A percentile compares a stretch with the other conserved stretches of the same genome.
These are phyloP conservation scores for Talaromyces wortmannii DNA, from an alignment of 495 filamentous ascomycete genomes.

Conservation along the genomic window DNA sequence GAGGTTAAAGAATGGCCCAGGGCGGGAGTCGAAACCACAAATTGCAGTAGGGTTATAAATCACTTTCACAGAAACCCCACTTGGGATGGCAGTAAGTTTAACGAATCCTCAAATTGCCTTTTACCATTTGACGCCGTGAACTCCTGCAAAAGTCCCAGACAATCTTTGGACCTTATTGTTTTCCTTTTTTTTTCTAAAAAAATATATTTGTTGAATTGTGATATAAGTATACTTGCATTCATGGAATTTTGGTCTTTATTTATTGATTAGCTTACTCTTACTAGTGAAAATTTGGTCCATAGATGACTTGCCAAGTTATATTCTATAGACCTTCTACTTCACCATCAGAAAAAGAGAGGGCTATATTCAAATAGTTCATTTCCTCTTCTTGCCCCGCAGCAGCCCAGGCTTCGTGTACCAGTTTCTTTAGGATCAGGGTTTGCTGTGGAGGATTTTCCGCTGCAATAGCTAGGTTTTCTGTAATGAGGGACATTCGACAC, in stretches of 20 bases:
- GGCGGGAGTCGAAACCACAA: neutral
- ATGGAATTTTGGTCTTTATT: no score
- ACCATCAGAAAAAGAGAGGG: neutral
- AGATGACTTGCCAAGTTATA: no score
- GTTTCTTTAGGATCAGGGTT: neutral
- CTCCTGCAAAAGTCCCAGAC: neutral
- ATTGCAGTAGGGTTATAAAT: neutral
- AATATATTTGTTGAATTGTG: no score
- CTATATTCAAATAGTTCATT: neutral
- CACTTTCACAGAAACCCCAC: neutral
- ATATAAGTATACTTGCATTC: no score
- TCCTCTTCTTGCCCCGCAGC: neutral
- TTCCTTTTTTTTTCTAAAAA: no score
- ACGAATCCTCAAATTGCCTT: constrained; percentile 1
- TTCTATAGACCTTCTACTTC: neutral
- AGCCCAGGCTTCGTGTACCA: neutral
- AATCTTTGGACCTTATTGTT: neutral
- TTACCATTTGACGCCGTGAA: neutral
- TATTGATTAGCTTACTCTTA: no score
- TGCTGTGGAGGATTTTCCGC: neutral
- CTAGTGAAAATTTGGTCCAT: no score
- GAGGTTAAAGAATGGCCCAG: neutral
- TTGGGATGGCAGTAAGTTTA: neutral
- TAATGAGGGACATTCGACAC: neutral
- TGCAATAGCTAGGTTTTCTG: neutral